Base-by-base conservation (phyloP, 192 early-diverging fungal species). In the Podila epicladia region DNA sequence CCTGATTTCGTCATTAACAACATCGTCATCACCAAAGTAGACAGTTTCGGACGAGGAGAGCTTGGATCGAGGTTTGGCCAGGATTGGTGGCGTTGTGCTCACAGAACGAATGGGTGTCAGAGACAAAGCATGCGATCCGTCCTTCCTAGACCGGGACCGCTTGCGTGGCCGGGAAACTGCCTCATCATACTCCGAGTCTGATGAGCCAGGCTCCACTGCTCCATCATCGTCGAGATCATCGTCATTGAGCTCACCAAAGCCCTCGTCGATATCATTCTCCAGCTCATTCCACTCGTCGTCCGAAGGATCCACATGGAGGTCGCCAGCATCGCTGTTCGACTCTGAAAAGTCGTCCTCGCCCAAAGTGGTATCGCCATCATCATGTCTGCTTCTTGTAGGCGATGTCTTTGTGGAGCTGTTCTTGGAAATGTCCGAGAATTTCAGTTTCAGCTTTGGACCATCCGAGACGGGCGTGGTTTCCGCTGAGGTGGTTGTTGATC, bases 151-250 rank as follows among this genome's bases (percentile, higher is more conserved):
- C 26, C 15, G 20, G 48, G 45, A 32, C 28, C 53, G 53, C 19
- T 58, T 68, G 24, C 45, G 26, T 26, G 9, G 33, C 0, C 58
- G 24, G 13, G 50, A 45, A 0, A 13, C n/a, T 11, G 11, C 60
- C 58, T 60, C 76, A 12, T 79, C 76, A 31, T 79, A 79, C 22
- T 79, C 76, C 9, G 76, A 79, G 37, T 79, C 76, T 2, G 76
- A 79, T 0, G 76, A 79, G 24, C 74, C 31, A 20, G 64, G 50
- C 11, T 72, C 70, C n/a, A 65, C 37, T 35, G 62, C 61, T 5
- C 70, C 76, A 35, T 64, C 76, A 28, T 79, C 73, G 1, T 63
- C 60, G 15, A 66, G 57, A 4, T 71, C 57, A 35, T 78, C 64
- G 26, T 45, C 64, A 17, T 64, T 58, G 17, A 41, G 38, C 19